A percentile compares a stretch with the other conserved stretches of the same genome.
Conservation (phyloP, 2,329 filamentous ascomycete species). For the Chaetoscypha palmicola region DNA sequence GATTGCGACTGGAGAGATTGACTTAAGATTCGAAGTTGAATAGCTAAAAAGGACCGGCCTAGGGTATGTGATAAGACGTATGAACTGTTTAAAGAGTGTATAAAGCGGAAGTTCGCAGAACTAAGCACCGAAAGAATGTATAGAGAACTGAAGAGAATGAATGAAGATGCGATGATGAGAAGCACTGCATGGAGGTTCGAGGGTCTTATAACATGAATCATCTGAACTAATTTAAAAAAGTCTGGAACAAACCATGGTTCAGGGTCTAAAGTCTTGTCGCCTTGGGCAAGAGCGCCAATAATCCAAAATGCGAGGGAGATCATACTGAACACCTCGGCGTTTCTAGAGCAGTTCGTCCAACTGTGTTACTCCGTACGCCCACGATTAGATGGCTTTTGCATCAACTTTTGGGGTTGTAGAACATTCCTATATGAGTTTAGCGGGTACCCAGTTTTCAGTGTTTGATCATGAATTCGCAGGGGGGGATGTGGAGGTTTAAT, state of each 20-base stretch:
- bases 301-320: slow-evolving; percentile 18
- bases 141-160: slow-evolving; percentile 24
- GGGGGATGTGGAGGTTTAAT: too few species aligned
- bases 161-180: slow-evolving; percentile 24
- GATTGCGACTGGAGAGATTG: slow-evolving; percentile 18
- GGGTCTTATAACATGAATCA: slow-evolving; percentile 23
- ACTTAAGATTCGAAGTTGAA: slow-evolving; percentile 13
- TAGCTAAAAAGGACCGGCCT: slow-evolving; percentile 28
- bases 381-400: too few species aligned
- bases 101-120: slow-evolving; percentile 30
- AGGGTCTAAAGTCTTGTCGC: slow-evolving; percentile 15
- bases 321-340: slow-evolving; percentile 22
- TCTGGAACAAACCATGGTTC: slow-evolving; percentile 18
- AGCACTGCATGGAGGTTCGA: slow-evolving; percentile 6
- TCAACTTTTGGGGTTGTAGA: too few species aligned
- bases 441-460: too few species aligned
- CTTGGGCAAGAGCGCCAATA: slow-evolving; percentile 11
- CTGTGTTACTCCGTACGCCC: not conserved
- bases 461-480: too few species aligned
- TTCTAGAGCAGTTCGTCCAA: slow-evolving; percentile 14
- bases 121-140: slow-evolving; percentile 27
- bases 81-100: slow-evolving; percentile 26
- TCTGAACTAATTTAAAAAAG: slow-evolving; percentile 5
- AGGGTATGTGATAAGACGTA: slow-evolving; percentile 11
- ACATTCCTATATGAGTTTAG: too few species aligned